Evolutionary conservation across 2,329 filamentous ascomycete genomes (phyloP).

Genomic region (Pseudocercospora eumusae): DNA sequence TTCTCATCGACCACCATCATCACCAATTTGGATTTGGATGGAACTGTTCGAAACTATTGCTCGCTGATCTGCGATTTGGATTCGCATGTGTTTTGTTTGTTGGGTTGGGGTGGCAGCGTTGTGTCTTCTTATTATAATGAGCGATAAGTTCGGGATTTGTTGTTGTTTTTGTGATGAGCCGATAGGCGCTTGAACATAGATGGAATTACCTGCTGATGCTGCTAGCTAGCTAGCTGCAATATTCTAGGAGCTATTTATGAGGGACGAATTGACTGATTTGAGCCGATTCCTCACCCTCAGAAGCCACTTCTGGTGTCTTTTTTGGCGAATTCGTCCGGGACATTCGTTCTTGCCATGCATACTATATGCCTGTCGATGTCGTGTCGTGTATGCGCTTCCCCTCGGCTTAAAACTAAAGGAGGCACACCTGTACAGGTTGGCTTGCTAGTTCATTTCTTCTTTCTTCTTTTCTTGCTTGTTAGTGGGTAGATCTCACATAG

Average conservation of each 20-base stretch:
- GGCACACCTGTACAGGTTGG: neutral
- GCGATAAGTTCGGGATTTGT: neutral
- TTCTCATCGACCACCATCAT: neutral
- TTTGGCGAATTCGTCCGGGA: too few species aligned
- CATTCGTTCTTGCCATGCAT: too few species aligned
- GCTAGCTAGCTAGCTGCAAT: neutral
- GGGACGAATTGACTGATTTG: conserved; percentile 9
- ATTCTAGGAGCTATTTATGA: neutral
- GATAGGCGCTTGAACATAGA: conserved; percentile 14
- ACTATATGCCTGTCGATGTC: too few species aligned
- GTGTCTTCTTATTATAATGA: neutral
- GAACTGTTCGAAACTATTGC: neutral
- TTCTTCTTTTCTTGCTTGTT: too few species aligned
- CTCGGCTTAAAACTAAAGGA: neutral
- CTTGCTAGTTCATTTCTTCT: too few species aligned
- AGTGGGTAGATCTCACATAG: too few species aligned
- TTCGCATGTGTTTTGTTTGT: conserved; percentile 1
- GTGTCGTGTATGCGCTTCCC: neutral
- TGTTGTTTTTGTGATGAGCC: neutral
- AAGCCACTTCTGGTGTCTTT: too few species aligned
- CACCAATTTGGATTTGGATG: neutral
- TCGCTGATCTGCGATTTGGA: conserved; percentile 2
- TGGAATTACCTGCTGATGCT: conserved; percentile 3
- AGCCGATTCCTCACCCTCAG: neutral
- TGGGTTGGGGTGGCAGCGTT: conserved; percentile 6